Conservation (phyloP, 306 rosid species). For the Gillenia trifoliata region DNA sequence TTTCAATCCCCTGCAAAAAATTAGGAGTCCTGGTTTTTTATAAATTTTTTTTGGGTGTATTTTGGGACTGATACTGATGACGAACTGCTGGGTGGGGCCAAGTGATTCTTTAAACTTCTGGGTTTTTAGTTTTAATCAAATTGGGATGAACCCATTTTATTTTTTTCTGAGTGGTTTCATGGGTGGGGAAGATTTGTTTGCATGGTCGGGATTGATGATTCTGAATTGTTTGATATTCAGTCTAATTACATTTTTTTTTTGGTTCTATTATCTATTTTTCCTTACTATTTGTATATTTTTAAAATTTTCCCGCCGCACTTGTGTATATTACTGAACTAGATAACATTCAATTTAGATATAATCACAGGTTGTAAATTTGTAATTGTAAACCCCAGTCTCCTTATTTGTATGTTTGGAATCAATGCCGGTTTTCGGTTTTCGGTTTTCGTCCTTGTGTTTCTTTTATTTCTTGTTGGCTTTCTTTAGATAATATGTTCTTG, state of each 20-base stretch:
- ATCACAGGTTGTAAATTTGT: background rate
- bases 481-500: background rate
- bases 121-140: background rate
- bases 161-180: background rate
- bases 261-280: background rate
- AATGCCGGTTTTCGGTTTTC: background rate
- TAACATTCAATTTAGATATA: background rate
- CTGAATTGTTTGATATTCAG: too few species aligned
- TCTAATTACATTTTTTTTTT: background rate
- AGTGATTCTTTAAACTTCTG: background rate
- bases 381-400: background rate
- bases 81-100: background rate
- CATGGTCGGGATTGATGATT: background rate
- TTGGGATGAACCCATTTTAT: background rate
- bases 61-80: background rate
- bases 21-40: background rate
- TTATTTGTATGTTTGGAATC: background rate
- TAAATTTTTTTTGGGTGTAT: background rate
- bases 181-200: background rate
- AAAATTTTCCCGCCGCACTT: background rate
- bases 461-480: background rate
- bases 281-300: background rate
- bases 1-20: background rate
- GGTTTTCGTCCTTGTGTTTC: background rate
- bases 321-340: background rate